Evolutionary conservation across 2,329 filamentous ascomycete species (phyloP).

Genomic region (Leptographium procerum): DNA sequence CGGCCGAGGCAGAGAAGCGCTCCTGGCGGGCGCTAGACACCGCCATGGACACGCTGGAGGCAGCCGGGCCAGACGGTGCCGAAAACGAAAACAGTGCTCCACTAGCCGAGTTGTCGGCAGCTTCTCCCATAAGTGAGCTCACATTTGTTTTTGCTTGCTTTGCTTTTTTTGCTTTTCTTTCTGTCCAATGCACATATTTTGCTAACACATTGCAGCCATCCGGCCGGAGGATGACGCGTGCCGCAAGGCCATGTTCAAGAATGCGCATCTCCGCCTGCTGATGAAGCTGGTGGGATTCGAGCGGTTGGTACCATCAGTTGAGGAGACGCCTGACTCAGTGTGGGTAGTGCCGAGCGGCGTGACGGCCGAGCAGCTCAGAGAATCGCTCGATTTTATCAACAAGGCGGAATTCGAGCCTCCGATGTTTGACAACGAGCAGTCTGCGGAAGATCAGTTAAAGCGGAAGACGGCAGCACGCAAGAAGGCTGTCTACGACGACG

Average conservation of each 20-base stretch:
- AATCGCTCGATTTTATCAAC: constrained; percentile 60
- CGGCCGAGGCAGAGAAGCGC: constrained; percentile 60
- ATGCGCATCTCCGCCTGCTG: constrained; percentile 74
- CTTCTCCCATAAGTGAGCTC: constrained; percentile 5
- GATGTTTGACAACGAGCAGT: constrained; percentile 61
- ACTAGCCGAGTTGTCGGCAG: constrained; percentile 4
- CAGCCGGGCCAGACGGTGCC: not conserved
- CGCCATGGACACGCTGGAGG: constrained; percentile 37
- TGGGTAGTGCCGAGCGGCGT: constrained; percentile 68
- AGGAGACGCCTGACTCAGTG: constrained; percentile 62
- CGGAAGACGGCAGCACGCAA: constrained; percentile 49
- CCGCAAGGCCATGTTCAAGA: constrained; percentile 72
- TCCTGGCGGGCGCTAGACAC: constrained; percentile 66
- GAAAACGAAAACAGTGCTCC: not conserved
- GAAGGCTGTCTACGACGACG: constrained; percentile 15
- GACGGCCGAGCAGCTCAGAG: constrained; percentile 52
- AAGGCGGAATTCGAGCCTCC: constrained; percentile 70
- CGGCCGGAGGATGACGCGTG: constrained; percentile 54
- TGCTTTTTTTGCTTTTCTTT: no score
- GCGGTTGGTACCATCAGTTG: constrained; percentile 37
- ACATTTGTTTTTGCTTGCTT: constrained; percentile 6
- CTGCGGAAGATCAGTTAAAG: constrained; percentile 68
- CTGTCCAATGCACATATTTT: not conserved
- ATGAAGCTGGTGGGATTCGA: constrained; percentile 66
- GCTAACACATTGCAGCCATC: constrained; percentile 32